Conservation (phyloP, 169 alveolate species). For the Toxoplasma gondii region DNA sequence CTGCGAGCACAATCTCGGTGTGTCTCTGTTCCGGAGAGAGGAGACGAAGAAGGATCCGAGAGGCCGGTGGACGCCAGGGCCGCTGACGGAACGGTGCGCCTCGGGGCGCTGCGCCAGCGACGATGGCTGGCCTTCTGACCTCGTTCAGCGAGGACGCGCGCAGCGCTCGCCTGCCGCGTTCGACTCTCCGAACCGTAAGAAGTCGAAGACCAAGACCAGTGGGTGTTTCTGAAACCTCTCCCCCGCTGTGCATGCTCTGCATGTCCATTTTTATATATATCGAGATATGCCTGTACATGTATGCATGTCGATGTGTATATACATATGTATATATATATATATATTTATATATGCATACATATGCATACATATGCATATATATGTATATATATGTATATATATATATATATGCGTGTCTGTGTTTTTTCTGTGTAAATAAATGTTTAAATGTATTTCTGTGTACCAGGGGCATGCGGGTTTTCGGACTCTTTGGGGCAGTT, state of each 20-base stretch:
- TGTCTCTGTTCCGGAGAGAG: neutral
- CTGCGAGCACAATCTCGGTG: slow-evolving; percentile 59
- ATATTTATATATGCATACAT: too few species aligned
- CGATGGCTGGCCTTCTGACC: neutral
- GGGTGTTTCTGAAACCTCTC: neutral
- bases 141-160: neutral
- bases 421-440: neutral
- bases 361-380: too few species aligned
- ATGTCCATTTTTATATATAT: too few species aligned
- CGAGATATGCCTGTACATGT: neutral
- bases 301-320: too few species aligned
- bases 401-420: too few species aligned
- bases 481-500: too few species aligned
- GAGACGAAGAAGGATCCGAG: neutral
- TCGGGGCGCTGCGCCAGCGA: slow-evolving; percentile 1
- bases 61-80: neutral
- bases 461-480: too few species aligned
- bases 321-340: too few species aligned
- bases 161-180: neutral
- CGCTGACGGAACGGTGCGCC: neutral
- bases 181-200: neutral
- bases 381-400: too few species aligned
- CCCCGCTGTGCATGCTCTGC: too few species aligned
- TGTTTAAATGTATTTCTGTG: too few species aligned
- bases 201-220: neutral